Percentiles rank a stretch among this genome's conserved stretches.
Evolutionary conservation across 1,139 yeast genomes (phyloP).

Genomic region (Yamadazyma atlantica): DNA sequence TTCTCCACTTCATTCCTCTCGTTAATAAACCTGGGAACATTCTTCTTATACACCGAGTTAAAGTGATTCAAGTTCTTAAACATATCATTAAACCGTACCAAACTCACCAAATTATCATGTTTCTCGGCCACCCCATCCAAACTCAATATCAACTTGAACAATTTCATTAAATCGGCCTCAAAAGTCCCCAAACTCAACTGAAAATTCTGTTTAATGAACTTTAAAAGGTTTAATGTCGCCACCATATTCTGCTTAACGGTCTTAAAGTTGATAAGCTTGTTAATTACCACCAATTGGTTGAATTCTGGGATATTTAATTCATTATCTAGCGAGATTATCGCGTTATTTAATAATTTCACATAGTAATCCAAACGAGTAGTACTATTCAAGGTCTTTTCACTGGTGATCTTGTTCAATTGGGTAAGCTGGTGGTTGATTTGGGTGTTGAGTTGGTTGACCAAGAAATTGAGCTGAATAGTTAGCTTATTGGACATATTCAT

Average conservation of each 20-base stretch:
- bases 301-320: conserved; percentile 36
- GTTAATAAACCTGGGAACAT: conserved; percentile 23
- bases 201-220: conserved; percentile 26
- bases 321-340: conserved; percentile 53
- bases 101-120: conserved; percentile 37
- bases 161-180: conserved; percentile 16
- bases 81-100: conserved; percentile 49
- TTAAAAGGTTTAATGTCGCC: conserved; percentile 46
- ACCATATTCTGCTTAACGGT: conserved; percentile 43
- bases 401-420: conserved; percentile 15
- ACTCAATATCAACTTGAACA: conserved; percentile 11
- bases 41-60: conserved; percentile 45
- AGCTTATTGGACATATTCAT: conserved; percentile 36
- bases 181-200: conserved; percentile 16
- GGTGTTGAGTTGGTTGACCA: conserved; percentile 52
- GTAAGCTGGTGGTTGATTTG: conserved; percentile 23
- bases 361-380: conserved; percentile 61
- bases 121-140: conserved; percentile 20
- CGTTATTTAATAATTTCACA: conserved; percentile 55
- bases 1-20: conserved; percentile 9
- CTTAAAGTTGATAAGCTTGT: conserved; percentile 44
- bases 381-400: conserved; percentile 10
- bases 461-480: conserved; percentile 60
- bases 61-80: conserved; percentile 54
- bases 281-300: conserved; percentile 30